Base-by-base conservation (phyloP, 2,329 filamentous ascomycete genomes). In the Ciborinia camelliae region DNA sequence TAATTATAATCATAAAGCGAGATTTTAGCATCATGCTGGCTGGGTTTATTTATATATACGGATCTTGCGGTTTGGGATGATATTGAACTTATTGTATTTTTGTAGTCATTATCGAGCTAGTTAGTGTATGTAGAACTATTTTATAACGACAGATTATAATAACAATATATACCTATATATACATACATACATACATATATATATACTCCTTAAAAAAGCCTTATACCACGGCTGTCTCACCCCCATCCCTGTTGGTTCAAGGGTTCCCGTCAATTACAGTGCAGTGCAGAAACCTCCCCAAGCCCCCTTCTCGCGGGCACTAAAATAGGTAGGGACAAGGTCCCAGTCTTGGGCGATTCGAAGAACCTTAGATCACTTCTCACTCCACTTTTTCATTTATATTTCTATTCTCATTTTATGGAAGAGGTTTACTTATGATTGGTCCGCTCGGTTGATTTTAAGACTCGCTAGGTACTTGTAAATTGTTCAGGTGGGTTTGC, bases 301-400 rank as follows among this genome's bases (percentile, higher is more conserved):
- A 58, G 47, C 39, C 54, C 54, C 26, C 54, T 35, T 58, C 54
- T 28, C 54, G 54, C 41, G 8, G 41, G 39, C 39, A 47, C 54
- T 58, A 58, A 58, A 39, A 14, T 4, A 41, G 3, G 30, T 35
- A 52, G 30, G 50, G 50, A 51, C 35, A 43, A 12, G 39, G 54
- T 26, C 45, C n/a, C n/a, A n/a, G n/a, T n/a, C n/a, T n/a, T n/a
- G n/a, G n/a, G n/a, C n/a, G n/a, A n/a, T n/a, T n/a, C 15, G n/a
- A 48, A 48, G 45, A 48, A 48, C 6, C n/a, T n/a, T n/a, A 14
- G 4, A 26, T 26, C n/a, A 9, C 45, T 48, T n/a, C 20, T n/a
- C 26, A n/a, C 43, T n/a, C 45, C 23, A 26, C 23, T 48, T 48
- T 12, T 48, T 23, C n/a, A n/a, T n/a, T n/a, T n/a, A n/a, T n/a